Evolutionary conservation across 176 grass and related monocot species (phyloP).

Genomic region (Pharus latifolius): DNA sequence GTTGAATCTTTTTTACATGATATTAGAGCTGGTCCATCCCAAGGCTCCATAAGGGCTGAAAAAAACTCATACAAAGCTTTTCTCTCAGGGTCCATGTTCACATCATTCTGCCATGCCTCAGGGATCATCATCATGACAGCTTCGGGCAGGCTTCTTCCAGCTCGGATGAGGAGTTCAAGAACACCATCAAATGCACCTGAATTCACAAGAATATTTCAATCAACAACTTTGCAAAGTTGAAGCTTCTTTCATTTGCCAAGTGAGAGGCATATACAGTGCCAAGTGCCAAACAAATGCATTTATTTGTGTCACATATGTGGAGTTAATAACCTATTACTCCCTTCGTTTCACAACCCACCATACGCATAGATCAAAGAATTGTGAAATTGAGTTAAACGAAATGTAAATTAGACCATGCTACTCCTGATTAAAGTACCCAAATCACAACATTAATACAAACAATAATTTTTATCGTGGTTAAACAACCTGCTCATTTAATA

Average conservation of each 20-base stretch:
- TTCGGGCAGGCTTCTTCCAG: constrained; percentile 48
- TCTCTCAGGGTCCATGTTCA: constrained; percentile 42
- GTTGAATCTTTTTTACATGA: constrained; percentile 30
- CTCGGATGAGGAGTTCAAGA: constrained; percentile 49
- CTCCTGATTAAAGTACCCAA: no score
- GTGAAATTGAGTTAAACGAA: no score
- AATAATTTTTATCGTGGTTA: no score
- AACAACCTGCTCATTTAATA: no score
- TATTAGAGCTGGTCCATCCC: constrained; percentile 62
- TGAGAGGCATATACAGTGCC: neutral
- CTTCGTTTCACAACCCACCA: no score
- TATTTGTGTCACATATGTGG: neutral
- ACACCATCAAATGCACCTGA: constrained; percentile 53
- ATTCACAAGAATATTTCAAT: neutral
- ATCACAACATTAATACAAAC: no score
- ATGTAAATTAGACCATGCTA: no score
- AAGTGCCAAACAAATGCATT: neutral
- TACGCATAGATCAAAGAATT: no score
- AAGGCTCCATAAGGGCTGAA: constrained; percentile 65
- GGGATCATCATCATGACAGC: constrained; percentile 84
- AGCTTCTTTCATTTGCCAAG: neutral
- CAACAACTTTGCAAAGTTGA: neutral
- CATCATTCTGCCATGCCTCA: constrained; percentile 62
- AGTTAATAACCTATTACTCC: neutral
- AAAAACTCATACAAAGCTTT: constrained; percentile 55